Percentiles rank a stretch among this genome's conserved stretches.
Conservation (phyloP, 2,329 filamentous ascomycete species). For the Exophiala sp. region DNA sequence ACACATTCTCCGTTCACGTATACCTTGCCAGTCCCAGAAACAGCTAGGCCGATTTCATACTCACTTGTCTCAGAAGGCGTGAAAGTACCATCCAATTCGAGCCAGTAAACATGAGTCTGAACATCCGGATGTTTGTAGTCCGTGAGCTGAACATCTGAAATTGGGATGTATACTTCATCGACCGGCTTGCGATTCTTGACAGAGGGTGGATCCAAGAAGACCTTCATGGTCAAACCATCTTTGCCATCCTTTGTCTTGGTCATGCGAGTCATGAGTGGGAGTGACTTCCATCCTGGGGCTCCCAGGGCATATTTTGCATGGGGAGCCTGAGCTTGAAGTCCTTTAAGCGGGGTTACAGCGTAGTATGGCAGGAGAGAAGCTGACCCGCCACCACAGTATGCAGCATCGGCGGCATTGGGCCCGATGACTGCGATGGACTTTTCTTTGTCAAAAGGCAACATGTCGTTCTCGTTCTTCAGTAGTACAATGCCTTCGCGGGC, state of each 20-base stretch:
- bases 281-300: constrained; percentile 62
- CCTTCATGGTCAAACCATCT: constrained; percentile 59
- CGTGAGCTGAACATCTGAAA: constrained; percentile 50
- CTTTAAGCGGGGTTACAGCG: constrained; percentile 44
- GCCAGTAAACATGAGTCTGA: constrained; percentile 54
- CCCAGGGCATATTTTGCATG: constrained; percentile 55
- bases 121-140: constrained; percentile 53
- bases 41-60: constrained; percentile 65
- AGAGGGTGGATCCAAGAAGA: constrained; percentile 58
- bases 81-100: constrained; percentile 59
- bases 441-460: constrained; percentile 55
- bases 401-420: constrained; percentile 49
- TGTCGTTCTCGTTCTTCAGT: constrained; percentile 65
- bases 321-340: constrained; percentile 37
- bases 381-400: constrained; percentile 61
- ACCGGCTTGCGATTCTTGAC: constrained; percentile 48
- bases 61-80: constrained; percentile 58
- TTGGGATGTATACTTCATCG: constrained; percentile 47
- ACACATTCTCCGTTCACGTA: constrained; percentile 61
- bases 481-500: constrained; percentile 69
- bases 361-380: constrained; percentile 52
- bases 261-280: constrained; percentile 56
- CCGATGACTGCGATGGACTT: constrained; percentile 53
- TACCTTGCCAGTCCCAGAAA: constrained; percentile 63
- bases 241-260: constrained; percentile 53